These are phyloP conservation scores for Aureobasidium sp. DNA, from an alignment of 2,329 filamentous ascomycete genomes.

Conservation along the genomic window DNA sequence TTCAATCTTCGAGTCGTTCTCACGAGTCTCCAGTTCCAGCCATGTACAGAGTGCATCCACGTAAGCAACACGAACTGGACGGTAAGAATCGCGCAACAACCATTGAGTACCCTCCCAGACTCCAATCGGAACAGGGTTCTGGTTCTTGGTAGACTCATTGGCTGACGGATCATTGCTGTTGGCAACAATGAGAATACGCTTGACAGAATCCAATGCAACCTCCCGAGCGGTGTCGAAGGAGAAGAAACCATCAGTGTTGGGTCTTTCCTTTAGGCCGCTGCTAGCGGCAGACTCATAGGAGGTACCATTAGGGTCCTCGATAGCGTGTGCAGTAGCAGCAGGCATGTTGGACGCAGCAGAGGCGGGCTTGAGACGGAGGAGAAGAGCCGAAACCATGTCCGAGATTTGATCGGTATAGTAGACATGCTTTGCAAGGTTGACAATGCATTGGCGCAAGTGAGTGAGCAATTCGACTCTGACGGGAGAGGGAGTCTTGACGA, in stretches of 20 bases:
- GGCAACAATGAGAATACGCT: conserved; percentile 72
- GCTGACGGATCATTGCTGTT: conserved; percentile 44
- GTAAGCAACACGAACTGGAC: conserved; percentile 74
- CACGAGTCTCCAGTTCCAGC: conserved; percentile 44
- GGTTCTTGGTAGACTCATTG: conserved; percentile 49
- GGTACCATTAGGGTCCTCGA: conserved; percentile 42
- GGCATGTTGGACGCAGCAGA: conserved; percentile 19
- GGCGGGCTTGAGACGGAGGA: conserved; percentile 65
- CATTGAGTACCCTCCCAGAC: conserved; percentile 97
- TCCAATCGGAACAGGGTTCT: conserved; percentile 59
- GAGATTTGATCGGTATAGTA: conserved; percentile 96
- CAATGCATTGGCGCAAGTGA: conserved; percentile 73
- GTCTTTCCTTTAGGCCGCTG: conserved; percentile 43
- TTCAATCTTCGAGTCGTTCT: conserved; percentile 18
- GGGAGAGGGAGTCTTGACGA: conserved; percentile 41
- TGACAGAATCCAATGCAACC: conserved; percentile 68
- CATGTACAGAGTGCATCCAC: conserved; percentile 75
- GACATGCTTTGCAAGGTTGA: conserved; percentile 84
- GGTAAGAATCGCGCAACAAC: conserved; percentile 73
- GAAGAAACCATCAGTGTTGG: conserved; percentile 50
- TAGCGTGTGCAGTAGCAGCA: conserved; percentile 32
- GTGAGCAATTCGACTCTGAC: conserved; percentile 55
- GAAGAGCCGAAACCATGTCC: conserved; percentile 81
- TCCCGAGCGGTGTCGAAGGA: conserved; percentile 52
- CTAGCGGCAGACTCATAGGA: conserved; percentile 41